These are phyloP conservation scores for Corynespora cassiicola DNA, from an alignment of 2,329 filamentous ascomycete genomes.

Conservation along the genomic window DNA sequence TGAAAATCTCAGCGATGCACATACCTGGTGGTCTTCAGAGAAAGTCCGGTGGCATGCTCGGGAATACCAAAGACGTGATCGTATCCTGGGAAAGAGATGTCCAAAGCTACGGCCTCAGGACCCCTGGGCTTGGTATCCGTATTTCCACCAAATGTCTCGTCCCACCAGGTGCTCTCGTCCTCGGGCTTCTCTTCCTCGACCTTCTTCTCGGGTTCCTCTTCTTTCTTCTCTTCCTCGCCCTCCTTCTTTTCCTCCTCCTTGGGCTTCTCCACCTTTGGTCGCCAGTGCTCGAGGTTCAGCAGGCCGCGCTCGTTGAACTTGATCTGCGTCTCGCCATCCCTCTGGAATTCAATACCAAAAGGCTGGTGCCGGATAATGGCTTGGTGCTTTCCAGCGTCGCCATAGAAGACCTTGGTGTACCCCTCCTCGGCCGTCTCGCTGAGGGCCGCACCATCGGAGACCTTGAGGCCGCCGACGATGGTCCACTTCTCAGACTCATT, in stretches of 20 bases:
- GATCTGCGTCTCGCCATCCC: slow-evolving; percentile 81
- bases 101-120: slow-evolving; percentile 88
- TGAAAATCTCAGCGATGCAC: slow-evolving; percentile 1
- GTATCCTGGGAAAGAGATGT: slow-evolving; percentile 92
- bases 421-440: slow-evolving; percentile 69
- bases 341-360: slow-evolving; percentile 84
- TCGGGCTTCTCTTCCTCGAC: slow-evolving; percentile 57
- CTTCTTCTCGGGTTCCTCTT: slow-evolving; percentile 51
- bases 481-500: slow-evolving; percentile 89
- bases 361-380: slow-evolving; percentile 84
- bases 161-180: slow-evolving; percentile 96
- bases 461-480: slow-evolving; percentile 78
- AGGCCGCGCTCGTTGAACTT: slow-evolving; percentile 89
- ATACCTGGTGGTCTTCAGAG: slow-evolving; percentile 83
- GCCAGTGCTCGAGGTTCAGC: slow-evolving; percentile 95
- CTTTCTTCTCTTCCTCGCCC: slow-evolving; percentile 53
- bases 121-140: slow-evolving; percentile 95
- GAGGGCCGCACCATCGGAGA: slow-evolving; percentile 75
- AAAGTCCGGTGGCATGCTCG: slow-evolving; percentile 87
- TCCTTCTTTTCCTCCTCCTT: slow-evolving; percentile 55
- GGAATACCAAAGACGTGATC: slow-evolving; percentile 93
- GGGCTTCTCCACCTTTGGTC: slow-evolving; percentile 76
- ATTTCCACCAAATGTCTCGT: slow-evolving; percentile 93
- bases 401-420: slow-evolving; percentile 78
- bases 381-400: slow-evolving; percentile 76